Evolutionary conservation across 108 stramenopile species (phyloP).

Genomic region (Stephanodiscus minutulus): DNA sequence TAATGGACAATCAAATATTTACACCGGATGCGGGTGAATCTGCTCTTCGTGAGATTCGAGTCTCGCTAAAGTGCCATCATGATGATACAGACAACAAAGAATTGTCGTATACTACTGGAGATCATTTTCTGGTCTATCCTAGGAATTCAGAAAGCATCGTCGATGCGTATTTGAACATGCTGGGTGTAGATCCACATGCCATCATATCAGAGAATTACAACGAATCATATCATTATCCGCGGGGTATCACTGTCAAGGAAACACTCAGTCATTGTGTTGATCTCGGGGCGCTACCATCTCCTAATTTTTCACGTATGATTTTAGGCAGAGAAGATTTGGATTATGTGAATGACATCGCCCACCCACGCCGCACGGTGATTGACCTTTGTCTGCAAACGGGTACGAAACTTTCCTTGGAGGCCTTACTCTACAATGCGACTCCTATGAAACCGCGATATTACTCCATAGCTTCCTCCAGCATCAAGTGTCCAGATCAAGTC

Average conservation of each 20-base stretch:
- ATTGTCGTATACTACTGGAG: constrained; percentile 58
- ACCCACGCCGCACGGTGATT: constrained; percentile 59
- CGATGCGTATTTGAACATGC: constrained; percentile 49
- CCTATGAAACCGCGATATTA: constrained; percentile 75
- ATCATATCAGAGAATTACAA: constrained; percentile 40
- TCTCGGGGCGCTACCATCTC: constrained; percentile 65
- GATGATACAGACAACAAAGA: constrained; percentile 5
- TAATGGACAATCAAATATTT: constrained; percentile 44
- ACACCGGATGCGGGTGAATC: constrained; percentile 47
- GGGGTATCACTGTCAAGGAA: constrained; percentile 59
- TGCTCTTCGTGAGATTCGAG: constrained; percentile 61
- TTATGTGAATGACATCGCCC: constrained; percentile 61
- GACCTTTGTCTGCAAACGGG: constrained; percentile 54
- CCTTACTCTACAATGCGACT: constrained; percentile 54
- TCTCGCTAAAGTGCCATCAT: constrained; percentile 8
- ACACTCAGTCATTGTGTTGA: constrained; percentile 64
- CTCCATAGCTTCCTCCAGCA: constrained; percentile 64
- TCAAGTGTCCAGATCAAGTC: constrained; percentile 45
- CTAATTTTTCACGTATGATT: constrained; percentile 55
- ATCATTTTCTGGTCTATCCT: constrained; percentile 72
- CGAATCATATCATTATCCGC: constrained; percentile 58
- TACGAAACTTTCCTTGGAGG: constrained; percentile 56
- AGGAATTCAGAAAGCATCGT: constrained; percentile 58
- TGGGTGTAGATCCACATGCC: constrained; percentile 61
- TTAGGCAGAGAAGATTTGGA: constrained; percentile 52